phyloP scores from a whole-genome alignment of 2,329 filamentous ascomycete genomes.

The Alternaria brassicicola region DNA sequence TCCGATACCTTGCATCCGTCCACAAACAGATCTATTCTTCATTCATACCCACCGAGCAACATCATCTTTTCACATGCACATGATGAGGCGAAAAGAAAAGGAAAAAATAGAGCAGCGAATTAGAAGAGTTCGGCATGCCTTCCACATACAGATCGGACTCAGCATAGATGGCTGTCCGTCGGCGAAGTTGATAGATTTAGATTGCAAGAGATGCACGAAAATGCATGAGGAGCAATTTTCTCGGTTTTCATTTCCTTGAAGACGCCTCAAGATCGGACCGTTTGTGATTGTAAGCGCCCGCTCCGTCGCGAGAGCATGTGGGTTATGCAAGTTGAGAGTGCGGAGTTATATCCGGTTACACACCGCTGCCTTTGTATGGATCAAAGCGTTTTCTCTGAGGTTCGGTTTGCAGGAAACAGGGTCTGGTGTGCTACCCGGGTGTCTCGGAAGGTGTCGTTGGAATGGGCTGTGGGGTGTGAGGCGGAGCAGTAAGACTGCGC shows the following conservation, averaged over 20 bases:
- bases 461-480: not conserved
- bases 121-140: not conserved
- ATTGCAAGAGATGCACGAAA: conserved; percentile 2
- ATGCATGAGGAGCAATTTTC: not conserved
- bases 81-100: not conserved
- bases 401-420: not conserved
- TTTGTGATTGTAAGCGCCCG: conserved; percentile 1
- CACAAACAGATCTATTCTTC: not conserved
- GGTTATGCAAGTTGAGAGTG: not conserved
- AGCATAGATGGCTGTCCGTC: not conserved
- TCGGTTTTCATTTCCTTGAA: not conserved
- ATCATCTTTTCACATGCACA: not conserved
- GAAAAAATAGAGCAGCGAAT: not conserved
- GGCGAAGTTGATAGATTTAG: conserved; percentile 1
- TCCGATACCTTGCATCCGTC: not conserved
- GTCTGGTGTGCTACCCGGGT: not conserved
- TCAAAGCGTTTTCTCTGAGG: not conserved
- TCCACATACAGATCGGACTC: not conserved
- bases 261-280: not conserved
- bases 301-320: not conserved
- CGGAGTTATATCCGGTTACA: conserved; percentile 2
- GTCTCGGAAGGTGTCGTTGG: not conserved
- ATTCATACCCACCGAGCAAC: not conserved
- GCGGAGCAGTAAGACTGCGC: not conserved
- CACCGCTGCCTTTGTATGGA: conserved; percentile 1